Conservation (phyloP, 2,329 filamentous ascomycete species). For the Paecilomyces variotii region DNA sequence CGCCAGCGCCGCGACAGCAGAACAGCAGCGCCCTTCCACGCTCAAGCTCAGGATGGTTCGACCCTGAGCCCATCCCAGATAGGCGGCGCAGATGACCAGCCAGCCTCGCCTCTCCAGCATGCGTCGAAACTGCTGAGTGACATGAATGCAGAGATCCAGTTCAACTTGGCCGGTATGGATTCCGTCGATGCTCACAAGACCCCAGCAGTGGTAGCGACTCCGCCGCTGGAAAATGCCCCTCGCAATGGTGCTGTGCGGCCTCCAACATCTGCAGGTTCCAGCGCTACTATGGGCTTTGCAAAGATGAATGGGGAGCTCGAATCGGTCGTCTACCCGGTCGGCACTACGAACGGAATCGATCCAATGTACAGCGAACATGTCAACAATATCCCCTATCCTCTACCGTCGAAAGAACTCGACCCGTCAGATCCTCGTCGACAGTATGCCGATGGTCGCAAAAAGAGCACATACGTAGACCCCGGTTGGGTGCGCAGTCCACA, state of each 20-base stretch:
- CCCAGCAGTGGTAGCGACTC: conserved; percentile 49
- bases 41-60: conserved; percentile 31
- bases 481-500: conserved; percentile 63
- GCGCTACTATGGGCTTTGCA: conserved; percentile 42
- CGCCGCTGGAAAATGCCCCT: conserved; percentile 45
- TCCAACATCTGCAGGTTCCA: conserved; percentile 40
- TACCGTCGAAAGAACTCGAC: conserved; percentile 58
- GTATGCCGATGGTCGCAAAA: conserved; percentile 49
- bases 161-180: conserved; percentile 57
- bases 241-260: conserved; percentile 37
- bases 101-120: conserved; percentile 60
- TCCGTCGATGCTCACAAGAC: conserved; percentile 52
- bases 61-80: conserved; percentile 40
- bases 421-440: conserved; percentile 39
- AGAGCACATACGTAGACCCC: conserved; percentile 53
- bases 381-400: conserved; percentile 81
- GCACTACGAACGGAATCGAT: conserved; percentile 84
- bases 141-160: conserved; percentile 56
- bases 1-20: conserved; percentile 57
- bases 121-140: conserved; percentile 59
- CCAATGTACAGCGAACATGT: conserved; percentile 92
- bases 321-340: conserved; percentile 80
- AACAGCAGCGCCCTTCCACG: conserved; percentile 29
- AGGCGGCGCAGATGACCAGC: conserved; percentile 49
- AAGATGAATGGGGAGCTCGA: conserved; percentile 53